Conservation (phyloP, 1,284 basidiomycete genomes). For the Tilletiopsis washingtonensis region DNA sequence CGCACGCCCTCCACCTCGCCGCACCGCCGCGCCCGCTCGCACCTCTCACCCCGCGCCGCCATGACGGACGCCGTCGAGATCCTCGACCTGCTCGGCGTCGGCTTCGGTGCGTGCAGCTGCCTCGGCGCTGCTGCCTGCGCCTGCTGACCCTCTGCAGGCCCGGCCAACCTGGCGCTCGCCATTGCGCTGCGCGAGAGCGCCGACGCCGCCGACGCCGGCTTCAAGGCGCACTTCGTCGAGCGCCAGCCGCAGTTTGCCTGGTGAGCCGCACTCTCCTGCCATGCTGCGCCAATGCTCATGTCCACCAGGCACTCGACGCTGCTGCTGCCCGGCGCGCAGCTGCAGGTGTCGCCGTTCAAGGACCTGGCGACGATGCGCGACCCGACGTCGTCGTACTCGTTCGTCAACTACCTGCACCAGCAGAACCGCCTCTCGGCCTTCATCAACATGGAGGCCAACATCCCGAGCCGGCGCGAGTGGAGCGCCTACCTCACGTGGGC, state of each 20-base stretch:
- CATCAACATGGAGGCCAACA: slow-evolving; percentile 43
- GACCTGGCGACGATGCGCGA: slow-evolving; percentile 45
- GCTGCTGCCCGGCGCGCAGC: slow-evolving; percentile 42
- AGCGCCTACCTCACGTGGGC: slow-evolving; percentile 45
- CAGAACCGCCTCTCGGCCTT: slow-evolving; percentile 37
- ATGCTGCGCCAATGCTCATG: neutral
- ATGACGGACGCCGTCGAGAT: slow-evolving; percentile 14
- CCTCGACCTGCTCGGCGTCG: slow-evolving; percentile 39
- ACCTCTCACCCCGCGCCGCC: too few species aligned
- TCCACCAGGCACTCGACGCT: slow-evolving; percentile 29
- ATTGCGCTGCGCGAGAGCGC: slow-evolving; percentile 39
- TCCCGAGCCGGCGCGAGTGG: slow-evolving; percentile 45
- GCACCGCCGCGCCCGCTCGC: too few species aligned
- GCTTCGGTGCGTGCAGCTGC: too few species aligned
- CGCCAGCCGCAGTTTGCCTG: slow-evolving; percentile 40
- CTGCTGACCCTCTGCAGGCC: too few species aligned
- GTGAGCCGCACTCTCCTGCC: slow-evolving; percentile 7
- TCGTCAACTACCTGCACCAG: slow-evolving; percentile 43
- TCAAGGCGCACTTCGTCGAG: slow-evolving; percentile 38
- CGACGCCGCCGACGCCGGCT: slow-evolving; percentile 20
- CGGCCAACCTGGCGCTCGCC: slow-evolving; percentile 42
- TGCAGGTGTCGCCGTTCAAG: slow-evolving; percentile 46
- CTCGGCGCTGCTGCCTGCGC: too few species aligned
- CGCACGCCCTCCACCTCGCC: too few species aligned
- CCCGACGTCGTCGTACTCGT: slow-evolving; percentile 42